Conservation (phyloP, 164 flowering plant species). For the Chimonanthus salicifolius region DNA sequence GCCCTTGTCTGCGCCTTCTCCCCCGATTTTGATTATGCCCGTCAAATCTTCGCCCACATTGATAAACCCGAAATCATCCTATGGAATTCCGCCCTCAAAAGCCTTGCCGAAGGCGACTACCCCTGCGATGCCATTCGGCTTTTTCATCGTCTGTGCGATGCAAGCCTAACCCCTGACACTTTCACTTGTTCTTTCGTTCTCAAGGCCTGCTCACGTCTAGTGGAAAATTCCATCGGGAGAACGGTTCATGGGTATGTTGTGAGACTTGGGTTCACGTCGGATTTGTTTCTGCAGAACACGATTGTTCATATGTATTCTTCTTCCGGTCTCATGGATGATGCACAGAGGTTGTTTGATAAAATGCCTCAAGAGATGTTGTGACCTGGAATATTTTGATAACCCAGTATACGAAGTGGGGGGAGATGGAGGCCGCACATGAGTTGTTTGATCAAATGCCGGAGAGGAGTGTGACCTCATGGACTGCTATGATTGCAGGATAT, state of each 20-base stretch:
- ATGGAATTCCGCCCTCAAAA: conserved; percentile 55
- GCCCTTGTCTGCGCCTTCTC: conserved; percentile 44
- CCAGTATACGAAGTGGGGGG: conserved; percentile 41
- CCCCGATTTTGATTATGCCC: conserved; percentile 41
- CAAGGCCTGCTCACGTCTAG: conserved; percentile 44
- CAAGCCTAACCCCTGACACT: conserved; percentile 33
- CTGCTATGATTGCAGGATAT: conserved; percentile 55
- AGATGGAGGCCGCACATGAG: conserved; percentile 33
- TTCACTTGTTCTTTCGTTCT: conserved; percentile 62
- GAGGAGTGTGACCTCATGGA: conserved; percentile 62
- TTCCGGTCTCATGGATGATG: conserved; percentile 35
- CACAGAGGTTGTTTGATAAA: conserved; percentile 43
- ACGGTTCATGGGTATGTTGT: conserved; percentile 47
- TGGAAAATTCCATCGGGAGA: conserved; percentile 34
- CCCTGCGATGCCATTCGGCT: conserved; percentile 43
- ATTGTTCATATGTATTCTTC: conserved; percentile 50
- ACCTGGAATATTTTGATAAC: conserved; percentile 62
- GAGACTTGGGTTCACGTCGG: conserved; percentile 55
- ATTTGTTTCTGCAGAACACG: conserved; percentile 46
- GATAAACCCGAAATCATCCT: conserved; percentile 19
- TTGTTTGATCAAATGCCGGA: conserved; percentile 55
- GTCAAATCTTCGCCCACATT: conserved; percentile 23
- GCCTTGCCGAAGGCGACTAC: conserved; percentile 42
- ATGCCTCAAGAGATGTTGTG: conserved; percentile 57
- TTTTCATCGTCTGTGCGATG: conserved; percentile 30